Base-by-base conservation (phyloP, 2,329 filamentous ascomycete species). In the Exophiala bonariae region DNA sequence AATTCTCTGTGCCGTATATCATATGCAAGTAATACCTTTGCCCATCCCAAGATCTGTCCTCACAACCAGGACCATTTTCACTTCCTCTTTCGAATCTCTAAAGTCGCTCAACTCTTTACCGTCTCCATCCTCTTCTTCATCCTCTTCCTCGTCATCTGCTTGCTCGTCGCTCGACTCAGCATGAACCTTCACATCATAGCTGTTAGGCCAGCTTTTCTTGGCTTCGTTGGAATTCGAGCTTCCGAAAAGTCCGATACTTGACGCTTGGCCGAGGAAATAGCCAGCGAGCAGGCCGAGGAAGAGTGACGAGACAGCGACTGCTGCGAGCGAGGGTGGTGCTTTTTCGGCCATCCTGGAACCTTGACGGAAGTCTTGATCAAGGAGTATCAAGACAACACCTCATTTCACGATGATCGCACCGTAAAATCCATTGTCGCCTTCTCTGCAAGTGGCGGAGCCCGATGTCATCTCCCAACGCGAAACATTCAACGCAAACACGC, bases 41-140 rank as follows among this genome's bases (percentile, higher is more conserved):
- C 87, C 93, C 93, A 99, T 99, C 61, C 92, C 92, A 61, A 99
- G 70, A 72, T 99, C 93, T 14, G 89, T 96, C 64, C 93, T 76
- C 45, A 97, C 92, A 3, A 96, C 89, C 26, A 99, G 75, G 11
- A 96, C 89, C 48, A 97, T 76, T 73, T 97, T 97, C 75, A 92
- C 96, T 68, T 96, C 91, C 69, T 96, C 91, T 10, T 64, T 66
- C 51, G 80, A 82, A 7, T 67, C 72, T 61, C 71, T 70, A 62
- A 72, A 73, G 52, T 65, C 70, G 54, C 66, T 72, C 60, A 76
- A 60, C 59, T 77, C 71, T 13, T 69, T 65, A 18, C 65, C 69
- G 44, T 71, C 68, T 34, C 86, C 85, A 56, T 83, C 85, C 59
- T 85, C 83, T 62, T 87, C 84, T 50, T 75, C 68, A 62, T 77